Evolutionary conservation across 2,329 filamentous ascomycete genomes (phyloP).

Genomic region (Alternaria atra): DNA sequence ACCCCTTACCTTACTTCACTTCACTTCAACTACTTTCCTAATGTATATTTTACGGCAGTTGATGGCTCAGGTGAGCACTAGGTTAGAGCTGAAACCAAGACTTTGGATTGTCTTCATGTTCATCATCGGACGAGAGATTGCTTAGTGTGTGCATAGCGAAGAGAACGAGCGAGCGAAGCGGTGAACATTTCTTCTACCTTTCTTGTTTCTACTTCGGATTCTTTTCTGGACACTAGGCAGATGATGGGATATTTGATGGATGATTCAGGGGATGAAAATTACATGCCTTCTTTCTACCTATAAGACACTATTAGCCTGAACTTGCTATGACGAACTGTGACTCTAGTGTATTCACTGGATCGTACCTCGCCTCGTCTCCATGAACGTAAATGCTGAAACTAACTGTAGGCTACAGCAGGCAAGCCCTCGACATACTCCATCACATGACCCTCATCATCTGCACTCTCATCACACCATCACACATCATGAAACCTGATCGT

Average conservation of each 20-base stretch:
- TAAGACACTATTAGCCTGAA: not conserved
- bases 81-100: not conserved
- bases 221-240: not conserved
- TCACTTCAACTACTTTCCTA: constrained; percentile 11
- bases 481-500: not conserved
- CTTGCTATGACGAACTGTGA: not conserved
- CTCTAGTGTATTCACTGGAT: not conserved
- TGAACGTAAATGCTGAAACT: not conserved
- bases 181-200: not conserved
- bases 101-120: not conserved
- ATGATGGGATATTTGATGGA: not conserved
- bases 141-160: constrained; percentile 1
- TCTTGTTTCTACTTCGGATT: constrained; percentile 8
- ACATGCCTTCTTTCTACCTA: constrained; percentile 6
- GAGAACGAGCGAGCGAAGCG: not conserved
- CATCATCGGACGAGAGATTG: not conserved
- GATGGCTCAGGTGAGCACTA: not conserved
- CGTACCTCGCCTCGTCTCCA: not conserved
- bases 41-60: constrained; percentile 22
- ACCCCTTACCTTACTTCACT: constrained; percentile 8
- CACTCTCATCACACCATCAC: constrained; percentile 2
- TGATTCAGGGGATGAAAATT: constrained; percentile 3
- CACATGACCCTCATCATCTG: constrained; percentile 3
- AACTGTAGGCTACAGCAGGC: not conserved
- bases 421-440: constrained; percentile 2